Base-by-base conservation (phyloP, 2,329 filamentous ascomycete genomes). In the Fusarium gaditjirri region DNA sequence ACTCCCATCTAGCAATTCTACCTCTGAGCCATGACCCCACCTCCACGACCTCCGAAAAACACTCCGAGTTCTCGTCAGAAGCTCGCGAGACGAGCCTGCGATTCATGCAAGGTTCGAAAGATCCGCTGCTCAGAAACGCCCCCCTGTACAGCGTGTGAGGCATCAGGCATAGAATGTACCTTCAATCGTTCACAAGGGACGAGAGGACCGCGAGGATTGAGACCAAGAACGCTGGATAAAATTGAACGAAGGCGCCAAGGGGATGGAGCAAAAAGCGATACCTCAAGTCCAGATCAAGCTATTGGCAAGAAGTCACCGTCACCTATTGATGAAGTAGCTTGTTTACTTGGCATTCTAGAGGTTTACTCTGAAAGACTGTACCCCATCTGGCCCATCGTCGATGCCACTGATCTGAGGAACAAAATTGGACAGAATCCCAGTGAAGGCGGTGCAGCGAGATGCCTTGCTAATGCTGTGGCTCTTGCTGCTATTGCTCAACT, bases 71-170 rank as follows among this genome's bases (percentile, higher is more conserved):
- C 75, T 38, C 75, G 75, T 17, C 70, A 75, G 46, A 70, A 53
- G 31, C 58, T 76, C 13, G 75, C 75, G 21, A 66, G 75, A 64
- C 75, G 84, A 35, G 85, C 85, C 16, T 87, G 86, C 75, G 86
- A 87, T 68, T 84, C 82, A 25, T 88, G 86, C 79, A 87, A 86
- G 78, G 82, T 88, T 44, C 82, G 86, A 60, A 88, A 88, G 78
- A 84, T 87, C 65, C 83, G 83, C 50, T 88, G 86, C 75, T 83
- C 83, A 19, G 86, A 85, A 53, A 78, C 79, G 4, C 79, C 83
- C 27, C 86, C 86, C 11, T 88, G 86, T 63, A 78, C 78, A 31
- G 81, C 83, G 14, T 88, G 86, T 70, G 74, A 78, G 29, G 80
- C 83, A 21, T 81, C 84, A 5, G 80, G 83, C 12, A 83, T 87